Evolutionary conservation across 169 alveolate species (phyloP), one percentile per base, ranked within the genome.

Genomic region (Cryptosporidium felis): DNA sequence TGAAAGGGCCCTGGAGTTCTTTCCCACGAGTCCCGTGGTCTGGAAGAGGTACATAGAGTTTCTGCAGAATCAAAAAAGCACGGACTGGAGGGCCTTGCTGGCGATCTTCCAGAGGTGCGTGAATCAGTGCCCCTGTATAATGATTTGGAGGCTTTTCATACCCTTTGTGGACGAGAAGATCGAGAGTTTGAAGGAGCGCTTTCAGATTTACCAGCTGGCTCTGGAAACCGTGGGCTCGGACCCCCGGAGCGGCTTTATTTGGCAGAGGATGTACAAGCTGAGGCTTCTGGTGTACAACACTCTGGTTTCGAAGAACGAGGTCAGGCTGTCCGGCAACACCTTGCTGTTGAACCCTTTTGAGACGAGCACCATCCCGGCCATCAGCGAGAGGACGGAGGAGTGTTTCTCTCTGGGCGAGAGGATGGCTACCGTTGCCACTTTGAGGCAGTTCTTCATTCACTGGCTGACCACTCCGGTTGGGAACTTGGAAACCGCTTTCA

Each of bases 391-490:
- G 9, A 3, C 56, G 18, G 85, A 74, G 21, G 85, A 74, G 23
- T 74, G 85, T 53, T 26, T 74, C 38, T 21, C 36, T 21, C 41
- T 74, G 34, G 85, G 74, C 6, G 67, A 74, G 21, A 74, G 28
- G 44, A 74, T 74, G 23, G 85, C 85, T 2, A 74, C 85, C 5
- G 56, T 74, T 12, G 85, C 56, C 32, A 74, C 85, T 9, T 36
- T 74, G 59, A 32, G 85, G 21, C 66, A 56, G 28, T 74, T 74
- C 45, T 74, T 74, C 56, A 53, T 74, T 23, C 66, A 74, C n/a
- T 74, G 85, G 85, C 42, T 74, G 40, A 74, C 67, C 3, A 74
- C 85, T 8, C 85, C 85, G 8, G 85, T 74, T 32, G 67, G 66
- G 1, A 74, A 74, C 56, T 56, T 74, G 41, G 85, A 74, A 58